Evolutionary conservation across 305 asterid species (phyloP).

Genomic region (Rubia tinctorum): DNA sequence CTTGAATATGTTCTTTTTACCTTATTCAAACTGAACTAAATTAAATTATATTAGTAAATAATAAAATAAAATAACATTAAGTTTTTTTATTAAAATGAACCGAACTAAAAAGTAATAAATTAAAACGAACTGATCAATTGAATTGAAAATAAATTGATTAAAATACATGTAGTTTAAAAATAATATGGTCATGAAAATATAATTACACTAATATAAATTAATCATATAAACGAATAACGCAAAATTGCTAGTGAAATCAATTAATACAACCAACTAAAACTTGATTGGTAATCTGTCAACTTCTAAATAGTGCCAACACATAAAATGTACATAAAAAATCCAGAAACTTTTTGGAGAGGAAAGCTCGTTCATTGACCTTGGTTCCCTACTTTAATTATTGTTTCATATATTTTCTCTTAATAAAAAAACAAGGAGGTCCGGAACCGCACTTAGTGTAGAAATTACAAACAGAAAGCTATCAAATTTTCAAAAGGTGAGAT

Average conservation of each 20-base stretch:
- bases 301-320: constrained; percentile 21
- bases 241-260: background rate
- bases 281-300: background rate
- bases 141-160: too few species aligned
- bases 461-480: constrained; percentile 62
- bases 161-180: too few species aligned
- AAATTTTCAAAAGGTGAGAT: constrained; percentile 34
- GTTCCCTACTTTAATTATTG: constrained; percentile 33
- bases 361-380: constrained; percentile 59
- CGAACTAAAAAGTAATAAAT: too few species aligned
- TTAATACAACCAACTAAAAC: constrained; percentile 22
- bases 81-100: too few species aligned
- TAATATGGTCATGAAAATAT: too few species aligned
- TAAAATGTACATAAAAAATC: constrained; percentile 15
- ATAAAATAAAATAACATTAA: too few species aligned
- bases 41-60: too few species aligned
- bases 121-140: too few species aligned
- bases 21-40: too few species aligned
- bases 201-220: too few species aligned
- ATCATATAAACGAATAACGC: background rate
- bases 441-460: constrained; percentile 58
- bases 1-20: too few species aligned
- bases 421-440: constrained; percentile 37
- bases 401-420: constrained; percentile 9
- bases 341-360: constrained; percentile 20